Evolutionary conservation across 169 alveolate species (phyloP).

Genomic region (Eimeria necatrix): DNA sequence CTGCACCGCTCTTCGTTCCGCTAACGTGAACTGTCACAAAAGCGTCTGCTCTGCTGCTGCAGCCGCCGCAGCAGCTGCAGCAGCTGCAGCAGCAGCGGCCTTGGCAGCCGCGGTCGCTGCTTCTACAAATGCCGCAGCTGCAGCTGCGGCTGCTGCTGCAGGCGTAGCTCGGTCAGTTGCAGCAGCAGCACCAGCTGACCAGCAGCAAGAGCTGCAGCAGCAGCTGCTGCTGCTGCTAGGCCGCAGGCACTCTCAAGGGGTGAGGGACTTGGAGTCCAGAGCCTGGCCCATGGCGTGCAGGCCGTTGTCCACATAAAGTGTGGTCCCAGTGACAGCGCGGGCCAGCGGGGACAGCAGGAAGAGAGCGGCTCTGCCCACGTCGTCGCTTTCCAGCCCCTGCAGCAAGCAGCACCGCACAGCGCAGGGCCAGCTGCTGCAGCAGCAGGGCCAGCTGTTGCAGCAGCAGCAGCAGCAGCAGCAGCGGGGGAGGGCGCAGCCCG

Average conservation of each 20-base stretch:
- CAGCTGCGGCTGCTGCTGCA: neutral
- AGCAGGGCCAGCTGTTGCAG: neutral
- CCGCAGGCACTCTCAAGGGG: neutral
- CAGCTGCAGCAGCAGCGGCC: neutral
- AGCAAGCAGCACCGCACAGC: neutral
- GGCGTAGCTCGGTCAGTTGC: no score
- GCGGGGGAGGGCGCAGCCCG: neutral
- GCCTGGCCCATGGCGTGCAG: slow-evolving; percentile 86
- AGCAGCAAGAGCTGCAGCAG: neutral
- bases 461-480: neutral
- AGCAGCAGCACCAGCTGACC: neutral
- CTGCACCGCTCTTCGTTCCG: no score
- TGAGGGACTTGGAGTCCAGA: slow-evolving; percentile 75
- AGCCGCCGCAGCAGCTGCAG: neutral
- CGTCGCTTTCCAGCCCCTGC: slow-evolving; percentile 83
- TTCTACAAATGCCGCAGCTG: neutral
- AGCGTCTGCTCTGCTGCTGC: neutral
- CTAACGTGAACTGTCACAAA: no score
- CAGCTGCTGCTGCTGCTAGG: neutral
- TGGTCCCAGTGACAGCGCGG: slow-evolving; percentile 86
- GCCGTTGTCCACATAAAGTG: slow-evolving; percentile 88
- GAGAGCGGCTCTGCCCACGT: slow-evolving; percentile 86
- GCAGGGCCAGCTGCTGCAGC: neutral
- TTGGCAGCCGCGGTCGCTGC: neutral
- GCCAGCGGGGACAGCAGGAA: slow-evolving; percentile 85